Base-by-base conservation (phyloP, 305 asterid genomes). In the Nicotiana rustica region DNA sequence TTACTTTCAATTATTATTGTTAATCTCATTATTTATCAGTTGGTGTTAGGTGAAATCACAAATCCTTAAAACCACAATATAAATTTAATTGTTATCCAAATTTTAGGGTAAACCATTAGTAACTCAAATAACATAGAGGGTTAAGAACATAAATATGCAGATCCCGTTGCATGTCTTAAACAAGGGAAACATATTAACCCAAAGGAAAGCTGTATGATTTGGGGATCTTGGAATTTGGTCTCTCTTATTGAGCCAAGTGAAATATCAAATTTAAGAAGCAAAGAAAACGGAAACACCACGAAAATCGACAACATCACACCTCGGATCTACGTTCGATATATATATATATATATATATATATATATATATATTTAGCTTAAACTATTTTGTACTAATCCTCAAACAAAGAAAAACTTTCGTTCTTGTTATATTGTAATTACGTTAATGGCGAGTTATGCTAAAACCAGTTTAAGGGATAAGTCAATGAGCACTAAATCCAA, bases 161-260 rank as follows among this genome's bases (percentile, higher is more conserved):
- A 85, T 82, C 85, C 85, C 41, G 52, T 25, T 75, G 60, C 85
- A 85, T 69, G 78, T 69, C 19, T 61, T 13, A 1, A 79, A 79
- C 60, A 77, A 47, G 66, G 38, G 77, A 56, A 19, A 44, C 55
- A 44, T 21, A 19, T 3, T 49, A 62, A 29, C 52, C 69, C 44
- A 75, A 78, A 78, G 25, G 33, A 19, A 78, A 80, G 61, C 4
- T 49, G 73, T 62, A 31, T 67, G 33, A 14, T 55, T 9, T 55
- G 5, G 31, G 49, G 38, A 47, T 80, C 62, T 83, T 80, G 86
- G 80, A 70, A 52, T 70, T 77, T 31, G 87, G 47, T 59, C 80
- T 31, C 33, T 19, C 83, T 25, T 1, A 82, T 82, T 79, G 87
- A 87, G 87, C 85, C 89, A 84, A 82, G 87, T 80, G 89, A 87